These are phyloP conservation scores for Viridothelium virens DNA, from an alignment of 495 filamentous ascomycete genomes.

Conservation along the genomic window DNA sequence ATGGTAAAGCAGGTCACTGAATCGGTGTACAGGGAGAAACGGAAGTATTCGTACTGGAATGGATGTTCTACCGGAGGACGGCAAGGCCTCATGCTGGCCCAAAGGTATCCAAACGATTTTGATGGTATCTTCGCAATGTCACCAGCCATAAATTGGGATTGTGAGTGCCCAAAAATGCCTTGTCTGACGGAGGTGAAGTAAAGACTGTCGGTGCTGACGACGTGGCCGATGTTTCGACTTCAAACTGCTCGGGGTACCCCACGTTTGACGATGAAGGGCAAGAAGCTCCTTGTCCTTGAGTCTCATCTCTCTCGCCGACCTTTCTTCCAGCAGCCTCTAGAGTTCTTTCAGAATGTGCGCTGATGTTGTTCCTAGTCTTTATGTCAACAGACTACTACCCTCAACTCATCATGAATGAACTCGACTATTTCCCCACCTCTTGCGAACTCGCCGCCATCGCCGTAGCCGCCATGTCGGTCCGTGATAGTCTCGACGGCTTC, in stretches of 20 bases:
- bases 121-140: constrained; percentile 36
- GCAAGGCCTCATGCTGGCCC: constrained; percentile 39
- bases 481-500: constrained; percentile 38
- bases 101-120: constrained; percentile 38
- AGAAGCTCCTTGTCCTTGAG: too few species aligned
- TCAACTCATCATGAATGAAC: constrained; percentile 18
- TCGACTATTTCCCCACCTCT: constrained; percentile 21
- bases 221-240: too few species aligned
- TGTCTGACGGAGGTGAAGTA: too few species aligned
- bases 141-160: constrained; percentile 33
- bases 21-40: constrained; percentile 32
- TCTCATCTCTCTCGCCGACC: too few species aligned
- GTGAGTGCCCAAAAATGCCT: not conserved
- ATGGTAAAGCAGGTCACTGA: constrained; percentile 20
- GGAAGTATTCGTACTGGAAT: constrained; percentile 40
- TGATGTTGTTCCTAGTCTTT: not conserved
- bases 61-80: constrained; percentile 43
- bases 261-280: too few species aligned
- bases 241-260: too few species aligned
- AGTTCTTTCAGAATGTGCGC: not conserved
- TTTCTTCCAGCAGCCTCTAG: too few species aligned
- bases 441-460: constrained; percentile 32
- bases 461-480: constrained; percentile 28
- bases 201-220: too few species aligned
- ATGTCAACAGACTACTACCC: constrained; percentile 8